A percentile compares a stretch with the other conserved stretches of the same genome.
phyloP scores from a whole-genome alignment of 164 flowering plant species.

The Malania oleifera region DNA sequence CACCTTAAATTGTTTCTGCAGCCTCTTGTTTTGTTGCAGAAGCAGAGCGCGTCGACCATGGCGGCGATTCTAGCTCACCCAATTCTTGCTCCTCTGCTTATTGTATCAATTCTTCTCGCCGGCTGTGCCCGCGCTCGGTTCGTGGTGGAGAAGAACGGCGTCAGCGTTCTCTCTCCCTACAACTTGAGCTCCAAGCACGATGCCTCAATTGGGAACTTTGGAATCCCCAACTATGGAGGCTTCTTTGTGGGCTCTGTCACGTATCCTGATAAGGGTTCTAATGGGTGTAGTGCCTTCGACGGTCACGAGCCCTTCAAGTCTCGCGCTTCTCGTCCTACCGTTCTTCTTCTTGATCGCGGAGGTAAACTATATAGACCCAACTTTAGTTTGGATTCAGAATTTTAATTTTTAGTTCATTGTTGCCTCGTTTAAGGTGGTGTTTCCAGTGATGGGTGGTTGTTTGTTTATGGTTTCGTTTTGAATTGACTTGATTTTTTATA shows the following conservation, averaged over 20 bases:
- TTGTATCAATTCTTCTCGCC: background rate
- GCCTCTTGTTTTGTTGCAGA: conserved; percentile 22
- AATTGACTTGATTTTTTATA: too few relatives aligned
- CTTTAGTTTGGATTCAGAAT: background rate
- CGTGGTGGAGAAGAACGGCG: conserved; percentile 78
- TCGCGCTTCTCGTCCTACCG: conserved; percentile 35
- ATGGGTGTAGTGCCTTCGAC: conserved; percentile 42
- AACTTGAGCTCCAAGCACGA: conserved; percentile 45
- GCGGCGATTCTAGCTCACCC: conserved; percentile 14
- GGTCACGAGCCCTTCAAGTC: conserved; percentile 48
- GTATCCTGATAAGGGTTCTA: conserved; percentile 46
- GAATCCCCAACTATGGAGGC: conserved; percentile 84
- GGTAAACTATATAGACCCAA: conserved; percentile 38
- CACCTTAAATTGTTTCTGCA: conserved; percentile 4
- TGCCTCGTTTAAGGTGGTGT: too few relatives aligned
- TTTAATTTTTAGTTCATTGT: background rate
- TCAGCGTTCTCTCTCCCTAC: conserved; percentile 50
- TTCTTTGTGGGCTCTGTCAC: conserved; percentile 56
- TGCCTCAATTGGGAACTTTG: conserved; percentile 80
- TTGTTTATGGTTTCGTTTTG: too few relatives aligned
- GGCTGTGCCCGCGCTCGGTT: conserved; percentile 31
- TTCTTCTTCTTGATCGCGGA: conserved; percentile 89
- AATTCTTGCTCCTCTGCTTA: conserved; percentile 8
- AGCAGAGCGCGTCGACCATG: conserved; percentile 31
- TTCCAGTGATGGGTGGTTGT: too few relatives aligned